Percentiles rank a stretch among this genome's conserved stretches.
Evolutionary conservation across 2,329 filamentous ascomycete genomes (phyloP).

Genomic region (Colletotrichum tanaceti): DNA sequence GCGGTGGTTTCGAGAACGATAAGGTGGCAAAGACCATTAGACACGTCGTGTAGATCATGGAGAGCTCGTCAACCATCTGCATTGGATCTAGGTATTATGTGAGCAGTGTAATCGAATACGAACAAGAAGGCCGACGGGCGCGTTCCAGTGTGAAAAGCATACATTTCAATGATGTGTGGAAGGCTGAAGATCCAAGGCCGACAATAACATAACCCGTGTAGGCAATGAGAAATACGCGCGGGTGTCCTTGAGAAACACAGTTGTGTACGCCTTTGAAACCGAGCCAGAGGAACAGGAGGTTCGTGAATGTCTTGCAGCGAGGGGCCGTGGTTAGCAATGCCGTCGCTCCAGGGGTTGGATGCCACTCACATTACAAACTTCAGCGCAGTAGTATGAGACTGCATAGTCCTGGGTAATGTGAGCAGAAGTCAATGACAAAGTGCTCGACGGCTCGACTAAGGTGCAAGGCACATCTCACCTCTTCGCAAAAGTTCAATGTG

Average conservation of each 20-base stretch:
- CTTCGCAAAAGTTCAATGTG: conserved; percentile 84
- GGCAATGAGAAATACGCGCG: conserved; percentile 78
- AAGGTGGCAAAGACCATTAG: conserved; percentile 75
- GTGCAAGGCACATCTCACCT: conserved; percentile 61
- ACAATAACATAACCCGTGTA: conserved; percentile 66
- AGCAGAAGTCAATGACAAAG: conserved; percentile 30
- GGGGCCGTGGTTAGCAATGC: conserved; percentile 7
- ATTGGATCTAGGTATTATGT: conserved; percentile 60
- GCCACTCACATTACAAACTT: conserved; percentile 72
- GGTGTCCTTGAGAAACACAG: conserved; percentile 78
- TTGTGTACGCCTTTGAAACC: conserved; percentile 80
- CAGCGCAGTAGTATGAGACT: conserved; percentile 78
- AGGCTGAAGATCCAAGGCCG: conserved; percentile 66
- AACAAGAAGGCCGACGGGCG: neutral
- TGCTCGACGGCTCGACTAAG: neutral
- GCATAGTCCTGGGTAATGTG: conserved; percentile 65
- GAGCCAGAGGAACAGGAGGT: conserved; percentile 82
- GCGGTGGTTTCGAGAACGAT: conserved; percentile 70
- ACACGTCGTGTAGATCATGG: conserved; percentile 70
- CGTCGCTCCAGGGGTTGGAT: neutral
- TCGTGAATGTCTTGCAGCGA: conserved; percentile 75
- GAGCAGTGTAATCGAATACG: neutral
- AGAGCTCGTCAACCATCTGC: conserved; percentile 70
- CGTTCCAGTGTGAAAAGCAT: conserved; percentile 43
- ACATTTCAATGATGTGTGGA: conserved; percentile 69